phyloP scores from a whole-genome alignment of 495 filamentous ascomycete genomes.

The Symbiotaphrina buchneri region DNA sequence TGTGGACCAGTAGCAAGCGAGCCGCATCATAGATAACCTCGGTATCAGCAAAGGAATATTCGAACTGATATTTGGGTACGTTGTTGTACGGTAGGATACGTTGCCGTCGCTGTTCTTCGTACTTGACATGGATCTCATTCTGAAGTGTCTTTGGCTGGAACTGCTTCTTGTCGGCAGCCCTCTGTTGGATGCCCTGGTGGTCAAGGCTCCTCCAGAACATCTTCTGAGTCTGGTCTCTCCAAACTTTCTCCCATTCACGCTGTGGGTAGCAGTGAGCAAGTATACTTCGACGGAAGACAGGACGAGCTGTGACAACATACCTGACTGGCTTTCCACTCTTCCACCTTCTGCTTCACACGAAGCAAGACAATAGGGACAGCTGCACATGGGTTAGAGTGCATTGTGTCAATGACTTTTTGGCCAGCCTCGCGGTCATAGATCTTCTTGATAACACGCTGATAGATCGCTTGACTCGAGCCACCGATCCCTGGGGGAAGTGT shows the following conservation, averaged over 20 bases:
- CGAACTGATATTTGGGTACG: conserved; percentile 45
- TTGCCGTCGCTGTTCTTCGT: conserved; percentile 58
- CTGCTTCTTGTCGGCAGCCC: conserved; percentile 66
- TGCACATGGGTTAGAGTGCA: conserved; percentile 58
- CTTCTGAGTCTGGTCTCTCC: conserved; percentile 78
- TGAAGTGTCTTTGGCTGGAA: conserved; percentile 72
- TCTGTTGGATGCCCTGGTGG: conserved; percentile 76
- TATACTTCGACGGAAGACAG: neutral
- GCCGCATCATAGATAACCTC: conserved; percentile 65
- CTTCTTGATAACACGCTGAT: conserved; percentile 92
- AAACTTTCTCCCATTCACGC: conserved; percentile 98
- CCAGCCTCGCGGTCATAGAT: conserved; percentile 82
- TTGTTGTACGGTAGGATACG: conserved; percentile 33
- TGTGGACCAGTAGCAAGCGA: conserved; percentile 54
- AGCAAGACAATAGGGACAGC: conserved; percentile 74
- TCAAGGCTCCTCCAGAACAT: conserved; percentile 92
- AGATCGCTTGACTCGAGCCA: conserved; percentile 86
- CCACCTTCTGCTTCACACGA: conserved; percentile 76
- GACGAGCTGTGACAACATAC: conserved; percentile 9
- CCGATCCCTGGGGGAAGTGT: conserved; percentile 64
- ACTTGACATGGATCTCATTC: conserved; percentile 65
- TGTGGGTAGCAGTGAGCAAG: conserved; percentile 12
- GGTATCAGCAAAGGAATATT: conserved; percentile 47
- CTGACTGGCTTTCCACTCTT: conserved; percentile 89
- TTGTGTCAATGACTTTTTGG: conserved; percentile 53